Evolutionary conservation across 306 rosid species (phyloP), one percentile per base, ranked within the genome.

Genomic region (Cajanus cajan): DNA sequence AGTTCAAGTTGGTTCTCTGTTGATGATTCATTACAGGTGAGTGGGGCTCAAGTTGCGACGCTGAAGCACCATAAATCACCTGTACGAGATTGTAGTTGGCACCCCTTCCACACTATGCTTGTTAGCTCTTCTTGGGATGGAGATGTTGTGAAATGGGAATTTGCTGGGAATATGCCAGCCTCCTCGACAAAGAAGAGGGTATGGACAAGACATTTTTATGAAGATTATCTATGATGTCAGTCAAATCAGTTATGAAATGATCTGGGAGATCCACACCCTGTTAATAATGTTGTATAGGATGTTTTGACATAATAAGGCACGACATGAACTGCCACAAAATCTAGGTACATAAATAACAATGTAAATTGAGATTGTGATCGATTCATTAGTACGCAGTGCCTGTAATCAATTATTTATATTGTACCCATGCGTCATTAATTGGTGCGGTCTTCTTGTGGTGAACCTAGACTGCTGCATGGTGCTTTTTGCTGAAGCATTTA

Each of bases 101-200:
- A 95, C 83, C 99, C 99, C 7, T 77, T 75, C 68, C 88, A 88
- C 66, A 90, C 91, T 2, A 90, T 78, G 90, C 94, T 93, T 10
- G 91, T 91, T 51, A 95, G 99, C 86, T 91, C 99, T 44, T 93
- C 96, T 8, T 95, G 99, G 98, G 98, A 95, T 70, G 99, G 99
- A 24, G 96, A 86, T 55, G 67, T 95, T 0, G 97, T 88, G 69
- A 95, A 85, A 89, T 95, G 98, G 97, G 94, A 91, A 24, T 90
- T 86, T 80, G 86, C 89, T 0, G 92, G 91, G 6, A 85, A 86
- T 59, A 62, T 81, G 10, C 83, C 89, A 0, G 25, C 78, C n/a
- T 67, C 89, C 14, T 44, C 40, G 24, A 70, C 24, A 84, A 72
- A 73, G 82, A 74, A 66, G 81, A 83, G 88, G 47, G 82, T 66